Base-by-base conservation (phyloP, 2,329 filamentous ascomycete species). In the Sporothrix curviconia region DNA sequence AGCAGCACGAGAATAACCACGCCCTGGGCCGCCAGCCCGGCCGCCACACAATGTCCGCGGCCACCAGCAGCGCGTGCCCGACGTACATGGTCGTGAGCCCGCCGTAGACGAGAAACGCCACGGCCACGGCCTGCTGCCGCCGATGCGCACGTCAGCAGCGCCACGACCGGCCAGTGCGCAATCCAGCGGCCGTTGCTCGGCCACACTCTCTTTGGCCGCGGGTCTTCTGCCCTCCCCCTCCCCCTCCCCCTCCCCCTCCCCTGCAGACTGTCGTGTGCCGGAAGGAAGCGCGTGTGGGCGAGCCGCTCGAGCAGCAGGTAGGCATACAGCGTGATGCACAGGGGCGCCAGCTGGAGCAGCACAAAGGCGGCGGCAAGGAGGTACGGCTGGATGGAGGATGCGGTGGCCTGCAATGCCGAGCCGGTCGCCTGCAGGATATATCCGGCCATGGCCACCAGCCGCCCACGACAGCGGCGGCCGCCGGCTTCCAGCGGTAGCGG, bases 31-130 rank as follows among this genome's bases (percentile, higher is more conserved):
- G 34, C 49, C 14, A 51, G 49, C 4, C 49, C 49, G 15, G 32
- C 49, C 2, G 49, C 34, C 49, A 51, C 11, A 51, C 47, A 4
- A 51, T 19, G 15, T 40, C 49, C 19, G 49, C 32, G 7, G 15
- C 49, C 14, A 51, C 34, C 8, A 51, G 22, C 34, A 51, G n/a
- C 4, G 22, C 15, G 2, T 28, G 34, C 12, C n/a, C n/a, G n/a
- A 32, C 28, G 28, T 32, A 5, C 28, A 32, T 11, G 28, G 47
- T 17, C 8, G 49, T 28, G 32, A 51, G 32, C 7, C n/a, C n/a
- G n/a, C n/a, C n/a, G n/a, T 51, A 51, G 32, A 39, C 49, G 3
- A 54, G 4, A 34, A 54, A 53, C 12, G 51, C 51, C 17, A 54
- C 37, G 0, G 51, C 25, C 7, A 28, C 39, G 8, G 51, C 51